Evolutionary conservation across 1,139 yeast genomes (phyloP).

Genomic region (Suhomyces wounanorum): DNA sequence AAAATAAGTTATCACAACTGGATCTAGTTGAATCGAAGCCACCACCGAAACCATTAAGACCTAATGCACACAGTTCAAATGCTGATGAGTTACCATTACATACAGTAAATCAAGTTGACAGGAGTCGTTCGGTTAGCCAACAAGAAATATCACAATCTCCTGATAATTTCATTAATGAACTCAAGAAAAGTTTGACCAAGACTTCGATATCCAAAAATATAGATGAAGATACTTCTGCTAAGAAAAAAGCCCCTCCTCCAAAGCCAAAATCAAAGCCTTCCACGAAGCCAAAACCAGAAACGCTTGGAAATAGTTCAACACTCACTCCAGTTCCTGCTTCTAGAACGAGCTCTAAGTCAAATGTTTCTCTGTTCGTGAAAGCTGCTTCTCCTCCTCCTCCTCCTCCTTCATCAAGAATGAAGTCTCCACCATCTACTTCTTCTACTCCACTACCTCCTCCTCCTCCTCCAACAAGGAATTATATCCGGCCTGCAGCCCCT

Average conservation of each 20-base stretch:
- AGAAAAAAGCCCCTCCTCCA: constrained; percentile 9
- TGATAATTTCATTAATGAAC: constrained; percentile 14
- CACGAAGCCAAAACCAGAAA: constrained; percentile 16
- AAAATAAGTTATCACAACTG: not conserved
- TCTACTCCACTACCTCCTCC: constrained; percentile 33
- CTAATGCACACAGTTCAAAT: not conserved
- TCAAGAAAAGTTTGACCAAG: constrained; percentile 15
- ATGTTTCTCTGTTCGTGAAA: not conserved
- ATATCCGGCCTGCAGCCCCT: constrained; percentile 24
- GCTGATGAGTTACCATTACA: not conserved
- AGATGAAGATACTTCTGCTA: not conserved
- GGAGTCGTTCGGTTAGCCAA: constrained; percentile 1
- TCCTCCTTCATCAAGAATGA: constrained; percentile 11
- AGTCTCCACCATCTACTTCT: constrained; percentile 9
- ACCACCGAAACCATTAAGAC: not conserved
- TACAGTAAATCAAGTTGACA: constrained; percentile 9
- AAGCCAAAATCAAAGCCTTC: constrained; percentile 18
- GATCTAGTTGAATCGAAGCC: no score
- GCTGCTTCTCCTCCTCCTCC: constrained; percentile 4
- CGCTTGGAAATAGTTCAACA: not conserved
- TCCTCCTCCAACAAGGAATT: constrained; percentile 40
- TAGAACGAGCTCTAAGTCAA: not conserved
- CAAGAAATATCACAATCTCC: not conserved
- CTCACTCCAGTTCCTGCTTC: not conserved
- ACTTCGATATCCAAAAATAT: not conserved